Conservation (phyloP, 1,284 basidiomycete genomes). For the Bjerkandera adusta region DNA sequence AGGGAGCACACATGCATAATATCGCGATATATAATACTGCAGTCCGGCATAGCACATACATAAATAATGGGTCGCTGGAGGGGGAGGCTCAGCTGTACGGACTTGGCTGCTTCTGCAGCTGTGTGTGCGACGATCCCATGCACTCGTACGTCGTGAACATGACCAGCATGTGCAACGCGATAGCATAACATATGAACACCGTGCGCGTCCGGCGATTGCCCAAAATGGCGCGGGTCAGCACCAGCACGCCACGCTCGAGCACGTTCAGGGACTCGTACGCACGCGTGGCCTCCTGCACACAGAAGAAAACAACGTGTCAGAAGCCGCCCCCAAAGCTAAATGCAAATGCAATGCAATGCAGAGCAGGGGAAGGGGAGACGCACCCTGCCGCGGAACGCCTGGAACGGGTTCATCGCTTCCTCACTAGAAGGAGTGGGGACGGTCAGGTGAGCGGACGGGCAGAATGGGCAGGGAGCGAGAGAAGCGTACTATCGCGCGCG, state of each 20-base stretch:
- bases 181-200: slow-evolving; percentile 81
- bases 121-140: slow-evolving; percentile 46
- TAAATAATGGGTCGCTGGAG: slow-evolving; percentile 4
- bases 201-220: slow-evolving; percentile 84
- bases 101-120: slow-evolving; percentile 47
- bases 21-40: not conserved
- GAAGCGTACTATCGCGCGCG: slow-evolving; percentile 69
- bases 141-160: slow-evolving; percentile 79
- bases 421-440: too few species aligned
- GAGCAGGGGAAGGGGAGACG: slow-evolving; percentile 33
- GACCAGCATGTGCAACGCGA: slow-evolving; percentile 75
- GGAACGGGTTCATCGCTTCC: slow-evolving; percentile 96
- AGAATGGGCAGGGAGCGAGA: not conserved
- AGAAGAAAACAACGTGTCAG: slow-evolving; percentile 6
- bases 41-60: not conserved
- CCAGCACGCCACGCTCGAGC: slow-evolving; percentile 85
- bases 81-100: slow-evolving; percentile 19
- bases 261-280: slow-evolving; percentile 92
- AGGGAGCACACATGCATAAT: not conserved
- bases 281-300: slow-evolving; percentile 81
- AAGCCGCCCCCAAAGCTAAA: slow-evolving; percentile 10
- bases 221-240: slow-evolving; percentile 82
- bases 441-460: not conserved
- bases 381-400: slow-evolving; percentile 92
- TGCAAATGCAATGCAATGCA: not conserved